phyloP scores from a whole-genome alignment of 306 rosid genomes.

The Dryas octopetala region DNA sequence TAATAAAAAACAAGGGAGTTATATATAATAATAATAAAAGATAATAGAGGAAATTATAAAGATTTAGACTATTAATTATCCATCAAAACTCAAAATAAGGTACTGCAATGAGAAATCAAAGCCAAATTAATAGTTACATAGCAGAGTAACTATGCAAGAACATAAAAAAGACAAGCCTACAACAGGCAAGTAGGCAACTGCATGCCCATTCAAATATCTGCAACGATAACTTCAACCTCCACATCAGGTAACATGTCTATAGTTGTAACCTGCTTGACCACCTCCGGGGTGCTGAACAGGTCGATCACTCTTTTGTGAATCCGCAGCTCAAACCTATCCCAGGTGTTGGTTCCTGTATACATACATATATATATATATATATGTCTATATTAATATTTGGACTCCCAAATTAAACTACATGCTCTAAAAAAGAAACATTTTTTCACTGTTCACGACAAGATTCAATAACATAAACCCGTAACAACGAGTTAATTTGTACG shows the following conservation, averaged over 20 bases:
- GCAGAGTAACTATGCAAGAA: no score
- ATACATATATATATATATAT: no score
- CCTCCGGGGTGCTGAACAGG: conserved; percentile 71
- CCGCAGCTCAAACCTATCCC: conserved; percentile 69
- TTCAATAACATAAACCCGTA: no score
- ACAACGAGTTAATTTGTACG: no score
- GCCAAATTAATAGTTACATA: no score
- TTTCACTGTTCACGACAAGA: background rate
- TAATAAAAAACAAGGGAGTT: no score
- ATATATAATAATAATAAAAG: no score
- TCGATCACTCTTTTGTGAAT: conserved; percentile 73
- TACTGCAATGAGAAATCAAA: background rate
- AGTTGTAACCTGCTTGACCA: conserved; percentile 64
- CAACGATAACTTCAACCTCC: conserved; percentile 76
- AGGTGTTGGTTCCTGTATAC: conserved; percentile 63
- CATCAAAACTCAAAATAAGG: background rate
- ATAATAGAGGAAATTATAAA: no score
- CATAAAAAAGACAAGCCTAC: no score
- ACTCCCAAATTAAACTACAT: background rate
- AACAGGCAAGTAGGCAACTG: no score
- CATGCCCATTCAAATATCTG: conserved; percentile 44
- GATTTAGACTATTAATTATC: background rate
- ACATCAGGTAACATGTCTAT: conserved; percentile 70
- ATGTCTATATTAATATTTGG: background rate
- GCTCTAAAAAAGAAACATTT: background rate